A percentile compares a stretch with the other conserved stretches of the same genome.
These are phyloP conservation scores for Boechera divaricarpa DNA, from an alignment of 345 rosid species.

Conservation along the genomic window DNA sequence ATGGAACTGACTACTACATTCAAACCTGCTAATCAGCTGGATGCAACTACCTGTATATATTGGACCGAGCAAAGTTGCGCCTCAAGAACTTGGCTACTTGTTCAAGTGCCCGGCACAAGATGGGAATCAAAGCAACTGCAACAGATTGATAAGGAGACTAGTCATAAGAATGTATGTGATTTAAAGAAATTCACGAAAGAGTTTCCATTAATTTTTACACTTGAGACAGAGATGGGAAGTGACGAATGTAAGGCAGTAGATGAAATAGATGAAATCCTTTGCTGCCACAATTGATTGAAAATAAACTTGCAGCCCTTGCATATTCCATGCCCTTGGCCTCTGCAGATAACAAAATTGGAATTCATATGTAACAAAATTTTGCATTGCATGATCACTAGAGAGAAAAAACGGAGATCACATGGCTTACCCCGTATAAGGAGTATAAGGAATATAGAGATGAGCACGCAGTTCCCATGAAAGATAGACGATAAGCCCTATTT, in stretches of 20 bases:
- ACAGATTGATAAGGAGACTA: slow-evolving; percentile 16
- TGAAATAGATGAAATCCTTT: slow-evolving; percentile 90
- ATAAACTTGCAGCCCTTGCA: slow-evolving; percentile 88
- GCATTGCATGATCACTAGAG: slow-evolving; percentile 25
- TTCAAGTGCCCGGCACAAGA: slow-evolving; percentile 81
- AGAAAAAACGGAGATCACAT: slow-evolving; percentile 16
- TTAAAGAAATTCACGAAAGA: neutral
- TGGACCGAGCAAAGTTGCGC: slow-evolving; percentile 78
- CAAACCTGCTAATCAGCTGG: slow-evolving; percentile 19
- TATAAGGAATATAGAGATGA: slow-evolving; percentile 84
- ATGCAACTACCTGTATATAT: slow-evolving; percentile 73
- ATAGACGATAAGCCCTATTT: slow-evolving; percentile 82
- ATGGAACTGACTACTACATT: slow-evolving; percentile 19
- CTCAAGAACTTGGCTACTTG: slow-evolving; percentile 88
- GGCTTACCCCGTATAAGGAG: slow-evolving; percentile 84
- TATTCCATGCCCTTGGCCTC: slow-evolving; percentile 91
- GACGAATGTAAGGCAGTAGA: slow-evolving; percentile 87
- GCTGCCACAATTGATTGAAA: slow-evolving; percentile 79
- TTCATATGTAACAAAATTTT: slow-evolving; percentile 29
- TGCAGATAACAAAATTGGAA: slow-evolving; percentile 44
- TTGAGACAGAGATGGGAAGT: slow-evolving; percentile 90
- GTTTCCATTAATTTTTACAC: slow-evolving; percentile 57
- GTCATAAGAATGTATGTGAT: slow-evolving; percentile 23
- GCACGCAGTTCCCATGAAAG: slow-evolving; percentile 93
- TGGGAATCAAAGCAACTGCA: slow-evolving; percentile 93